Evolutionary conservation across 352 stramenopile species (phyloP), one percentile per base, ranked within the genome.

Genomic region (Phytophthora citricola): DNA sequence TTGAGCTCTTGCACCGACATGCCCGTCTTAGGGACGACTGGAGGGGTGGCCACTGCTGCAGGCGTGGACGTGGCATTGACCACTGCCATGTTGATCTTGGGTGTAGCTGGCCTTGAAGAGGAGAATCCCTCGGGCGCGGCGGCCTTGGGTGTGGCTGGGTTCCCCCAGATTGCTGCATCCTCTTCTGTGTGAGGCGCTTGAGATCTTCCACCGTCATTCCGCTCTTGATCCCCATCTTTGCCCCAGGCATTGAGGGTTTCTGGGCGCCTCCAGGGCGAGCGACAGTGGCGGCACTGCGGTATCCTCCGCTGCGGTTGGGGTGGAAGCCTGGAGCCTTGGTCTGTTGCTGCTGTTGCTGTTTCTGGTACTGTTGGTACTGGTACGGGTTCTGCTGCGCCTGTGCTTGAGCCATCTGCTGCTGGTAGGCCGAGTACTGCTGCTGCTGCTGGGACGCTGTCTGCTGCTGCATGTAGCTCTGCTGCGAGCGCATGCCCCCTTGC

Each of bases 1-100:
- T 95, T 95, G 24, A 95, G 75, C 59, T 95, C 87, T 60, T 95
- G 87, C 31, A 95, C 87, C 3, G 87, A 89, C 87, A 95, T 95
- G 27, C 87, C 87, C 0, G 81, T 90, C 69, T 94, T 94, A 3
- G 86, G 86, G 9, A 85, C 63, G 14, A 88, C 71, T 1, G 83
- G 71, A 20, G 73, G 69, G 2, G 76, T 74, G 36, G 65, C 61
- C 15, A 66, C 57, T 15, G 65, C 34, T 20, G 62, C 54, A 3
- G 72, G 60, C 9, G 67, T 61, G 11, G 75, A 67, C 11, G 72
- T 75, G 29, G 73, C 62, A 34, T 86, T 83, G 8, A 87, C 73
- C 14, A 73, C 72, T n/a, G 79, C 62, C 60, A 89, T 82, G 63
- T 87, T 87, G 45, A 91, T 75, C 57, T 82, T 91, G 31, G 85